phyloP scores from a whole-genome alignment of 768 basidiomycete genomes.

The Rhodosporidiobolus odoratus region DNA sequence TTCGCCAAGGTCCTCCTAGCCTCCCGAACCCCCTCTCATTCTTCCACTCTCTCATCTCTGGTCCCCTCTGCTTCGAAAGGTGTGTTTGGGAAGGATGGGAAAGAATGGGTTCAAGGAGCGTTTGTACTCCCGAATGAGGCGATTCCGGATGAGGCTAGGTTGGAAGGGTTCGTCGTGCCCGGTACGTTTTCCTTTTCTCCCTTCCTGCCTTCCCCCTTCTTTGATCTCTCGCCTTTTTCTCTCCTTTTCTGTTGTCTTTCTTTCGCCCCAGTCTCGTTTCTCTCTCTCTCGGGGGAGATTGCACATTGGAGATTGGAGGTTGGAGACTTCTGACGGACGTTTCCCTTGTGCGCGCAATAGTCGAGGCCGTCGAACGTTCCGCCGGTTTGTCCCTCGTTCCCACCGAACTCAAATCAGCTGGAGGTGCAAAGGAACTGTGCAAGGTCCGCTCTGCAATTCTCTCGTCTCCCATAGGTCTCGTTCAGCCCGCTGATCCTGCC shows the following conservation, averaged over 20 bases:
- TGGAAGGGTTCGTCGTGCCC: constrained; percentile 76
- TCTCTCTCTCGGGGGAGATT: not conserved
- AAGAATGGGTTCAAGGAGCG: constrained; percentile 79
- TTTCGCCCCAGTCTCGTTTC: not conserved
- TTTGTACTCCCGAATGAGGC: constrained; percentile 93
- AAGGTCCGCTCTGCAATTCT: constrained; percentile 5
- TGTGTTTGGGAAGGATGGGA: constrained; percentile 1
- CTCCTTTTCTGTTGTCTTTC: no score
- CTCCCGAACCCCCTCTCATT: constrained; percentile 54
- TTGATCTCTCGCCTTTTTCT: not conserved
- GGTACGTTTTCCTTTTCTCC: constrained; percentile 51
- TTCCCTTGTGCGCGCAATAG: no score
- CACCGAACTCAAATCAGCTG: constrained; percentile 59
- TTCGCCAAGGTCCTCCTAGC: constrained; percentile 94
- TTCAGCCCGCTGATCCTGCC: not conserved
- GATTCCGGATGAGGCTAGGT: constrained; percentile 74
- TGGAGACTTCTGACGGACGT: no score
- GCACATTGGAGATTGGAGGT: constrained; percentile 43
- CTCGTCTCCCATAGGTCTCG: not conserved
- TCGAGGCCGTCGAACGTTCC: constrained; percentile 81
- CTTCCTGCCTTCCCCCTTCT: not conserved
- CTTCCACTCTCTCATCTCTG: constrained; percentile 5
- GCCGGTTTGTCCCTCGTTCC: constrained; percentile 87
- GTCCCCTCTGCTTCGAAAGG: not conserved
- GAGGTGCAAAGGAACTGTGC: constrained; percentile 75